Evolutionary conservation across 257 asterid genomes (phyloP).

Genomic region (Nicotiana obtusifolia): DNA sequence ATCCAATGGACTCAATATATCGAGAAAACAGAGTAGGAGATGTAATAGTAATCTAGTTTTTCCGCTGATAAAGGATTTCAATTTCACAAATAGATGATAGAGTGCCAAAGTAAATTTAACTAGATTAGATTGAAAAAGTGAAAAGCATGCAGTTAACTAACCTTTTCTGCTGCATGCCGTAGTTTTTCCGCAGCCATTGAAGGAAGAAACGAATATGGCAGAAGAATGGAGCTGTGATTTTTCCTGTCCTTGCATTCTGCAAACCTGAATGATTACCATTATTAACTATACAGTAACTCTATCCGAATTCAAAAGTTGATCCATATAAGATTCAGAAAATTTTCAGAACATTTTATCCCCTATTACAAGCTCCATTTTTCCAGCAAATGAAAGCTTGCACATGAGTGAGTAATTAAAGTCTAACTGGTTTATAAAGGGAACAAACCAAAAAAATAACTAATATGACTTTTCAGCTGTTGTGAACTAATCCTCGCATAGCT

Average conservation of each 20-base stretch:
- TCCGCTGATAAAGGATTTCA: neutral
- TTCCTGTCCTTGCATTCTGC: constrained; percentile 94
- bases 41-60: constrained; percentile 3
- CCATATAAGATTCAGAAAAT: neutral
- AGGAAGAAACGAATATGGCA: constrained; percentile 89
- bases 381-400: constrained; percentile 1
- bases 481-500: neutral
- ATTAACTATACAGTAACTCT: constrained; percentile 64
- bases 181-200: constrained; percentile 80
- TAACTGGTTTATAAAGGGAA: neutral
- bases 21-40: neutral
- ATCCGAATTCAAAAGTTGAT: constrained; percentile 40
- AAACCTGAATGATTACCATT: constrained; percentile 84
- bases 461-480: neutral
- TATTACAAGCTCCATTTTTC: neutral
- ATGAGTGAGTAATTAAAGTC: neutral
- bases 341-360: neutral
- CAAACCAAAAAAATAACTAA: neutral
- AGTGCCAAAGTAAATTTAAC: neutral
- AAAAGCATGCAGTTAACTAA: constrained; percentile 18
- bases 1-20: neutral
- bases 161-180: constrained; percentile 76
- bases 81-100: constrained; percentile 5
- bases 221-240: constrained; percentile 55
- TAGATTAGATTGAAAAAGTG: neutral